phyloP scores from a whole-genome alignment of 225 moss, liverwort and hornwort species.

The Thuidium tamariscinum region DNA sequence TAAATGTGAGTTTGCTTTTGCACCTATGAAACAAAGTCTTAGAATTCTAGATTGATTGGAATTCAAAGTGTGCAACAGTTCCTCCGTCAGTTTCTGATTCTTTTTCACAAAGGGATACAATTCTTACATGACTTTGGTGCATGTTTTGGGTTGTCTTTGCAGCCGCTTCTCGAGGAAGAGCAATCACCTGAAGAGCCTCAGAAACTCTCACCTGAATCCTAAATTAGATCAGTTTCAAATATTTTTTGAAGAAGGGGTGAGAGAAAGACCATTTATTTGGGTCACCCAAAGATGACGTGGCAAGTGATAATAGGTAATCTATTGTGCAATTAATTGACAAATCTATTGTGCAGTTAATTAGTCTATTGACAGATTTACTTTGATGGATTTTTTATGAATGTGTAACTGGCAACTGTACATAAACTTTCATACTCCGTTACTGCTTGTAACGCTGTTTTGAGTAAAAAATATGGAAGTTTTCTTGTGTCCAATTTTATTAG shows the following conservation, averaged over 20 bases:
- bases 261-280: neutral
- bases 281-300: neutral
- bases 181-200: neutral
- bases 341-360: no score
- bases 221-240: neutral
- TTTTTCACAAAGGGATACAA: neutral
- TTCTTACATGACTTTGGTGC: neutral
- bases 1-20: neutral
- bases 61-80: neutral
- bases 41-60: neutral
- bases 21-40: neutral
- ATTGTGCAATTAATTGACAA: neutral
- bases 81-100: neutral
- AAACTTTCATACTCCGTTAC: neutral
- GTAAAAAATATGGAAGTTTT: neutral
- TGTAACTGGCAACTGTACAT: neutral
- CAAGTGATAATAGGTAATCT: neutral
- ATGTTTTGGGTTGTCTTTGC: neutral
- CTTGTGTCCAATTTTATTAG: neutral
- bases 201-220: neutral
- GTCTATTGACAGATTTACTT: neutral
- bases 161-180: conserved; percentile 12
- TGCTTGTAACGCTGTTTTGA: neutral
- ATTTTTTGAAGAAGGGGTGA: neutral
- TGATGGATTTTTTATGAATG: no score